Evolutionary conservation across 1,284 basidiomycete species (phyloP).

Genomic region (Prillingera fragicola): DNA sequence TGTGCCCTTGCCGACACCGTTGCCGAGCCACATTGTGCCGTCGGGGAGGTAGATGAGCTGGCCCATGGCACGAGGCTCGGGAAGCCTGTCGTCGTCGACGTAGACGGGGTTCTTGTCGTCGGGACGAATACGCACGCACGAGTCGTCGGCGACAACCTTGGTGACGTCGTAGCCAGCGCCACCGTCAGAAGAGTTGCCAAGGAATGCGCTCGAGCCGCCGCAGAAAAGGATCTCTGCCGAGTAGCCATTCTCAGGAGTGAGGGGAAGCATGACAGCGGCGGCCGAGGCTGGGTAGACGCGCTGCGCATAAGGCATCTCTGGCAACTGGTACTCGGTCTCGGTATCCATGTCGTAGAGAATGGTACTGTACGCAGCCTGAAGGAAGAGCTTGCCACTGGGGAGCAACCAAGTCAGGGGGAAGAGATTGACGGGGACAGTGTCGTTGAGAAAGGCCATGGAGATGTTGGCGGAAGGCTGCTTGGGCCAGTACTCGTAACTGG

Average conservation of each 20-base stretch:
- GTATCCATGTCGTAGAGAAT: constrained; percentile 43
- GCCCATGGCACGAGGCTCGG: constrained; percentile 74
- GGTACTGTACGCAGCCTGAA: constrained; percentile 60
- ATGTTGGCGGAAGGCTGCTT: constrained; percentile 54
- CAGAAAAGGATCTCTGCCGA: constrained; percentile 80
- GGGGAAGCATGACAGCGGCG: constrained; percentile 79
- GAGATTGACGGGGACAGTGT: constrained; percentile 83
- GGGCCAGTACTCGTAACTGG: constrained; percentile 71
- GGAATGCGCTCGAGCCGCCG: constrained; percentile 62
- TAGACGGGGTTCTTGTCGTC: constrained; percentile 63
- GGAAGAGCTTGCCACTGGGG: constrained; percentile 62
- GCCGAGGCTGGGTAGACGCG: constrained; percentile 90
- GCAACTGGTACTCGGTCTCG: constrained; percentile 29
- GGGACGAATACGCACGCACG: constrained; percentile 61
- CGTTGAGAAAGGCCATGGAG: constrained; percentile 70
- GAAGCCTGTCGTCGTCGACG: constrained; percentile 62
- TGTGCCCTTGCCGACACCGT: constrained; percentile 66
- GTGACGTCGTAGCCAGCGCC: constrained; percentile 45
- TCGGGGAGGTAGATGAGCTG: constrained; percentile 53
- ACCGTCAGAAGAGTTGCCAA: constrained; percentile 38
- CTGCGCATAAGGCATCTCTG: constrained; percentile 55
- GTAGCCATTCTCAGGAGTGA: constrained; percentile 85
- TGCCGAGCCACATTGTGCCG: constrained; percentile 53
- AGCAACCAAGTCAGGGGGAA: constrained; percentile 81
- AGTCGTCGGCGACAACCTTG: constrained; percentile 42